A percentile compares a stretch with the other conserved stretches of the same genome.
phyloP scores from a whole-genome alignment of 192 early-diverging fungal genomes.

The Diversispora eburnea region DNA sequence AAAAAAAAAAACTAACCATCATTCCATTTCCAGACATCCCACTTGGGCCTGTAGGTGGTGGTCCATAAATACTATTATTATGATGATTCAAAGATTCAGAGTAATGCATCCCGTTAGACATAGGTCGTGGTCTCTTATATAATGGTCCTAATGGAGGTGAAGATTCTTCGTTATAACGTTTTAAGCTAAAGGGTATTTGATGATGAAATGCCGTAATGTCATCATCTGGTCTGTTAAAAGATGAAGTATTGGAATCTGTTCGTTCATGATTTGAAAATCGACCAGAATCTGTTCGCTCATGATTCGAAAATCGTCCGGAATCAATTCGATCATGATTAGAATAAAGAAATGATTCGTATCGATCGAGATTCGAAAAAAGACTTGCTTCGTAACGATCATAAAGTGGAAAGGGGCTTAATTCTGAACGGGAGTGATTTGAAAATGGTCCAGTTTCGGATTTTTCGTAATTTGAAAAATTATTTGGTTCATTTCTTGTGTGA shows the following conservation, averaged over 20 bases:
- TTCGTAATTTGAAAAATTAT: background rate
- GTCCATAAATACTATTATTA: constrained; percentile 2
- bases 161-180: constrained; percentile 2
- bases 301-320: background rate
- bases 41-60: constrained; percentile 4
- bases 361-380: background rate
- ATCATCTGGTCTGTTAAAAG: background rate
- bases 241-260: background rate
- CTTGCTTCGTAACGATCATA: background rate
- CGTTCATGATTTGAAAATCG: background rate
- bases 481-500: background rate
- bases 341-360: background rate
- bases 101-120: constrained; percentile 1
- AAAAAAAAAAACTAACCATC: background rate
- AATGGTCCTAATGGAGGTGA: background rate
- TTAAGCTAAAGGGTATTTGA: background rate
- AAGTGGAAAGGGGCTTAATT: background rate
- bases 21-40: constrained; percentile 5
- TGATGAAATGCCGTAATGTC: constrained; percentile 14
- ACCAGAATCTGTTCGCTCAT: background rate
- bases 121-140: background rate
- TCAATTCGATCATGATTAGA: background rate
- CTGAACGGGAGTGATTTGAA: background rate
- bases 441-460: background rate
- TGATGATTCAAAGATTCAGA: background rate